Evolutionary conservation across 305 asterid species (phyloP).

Genomic region (Fraxinus velutina): DNA sequence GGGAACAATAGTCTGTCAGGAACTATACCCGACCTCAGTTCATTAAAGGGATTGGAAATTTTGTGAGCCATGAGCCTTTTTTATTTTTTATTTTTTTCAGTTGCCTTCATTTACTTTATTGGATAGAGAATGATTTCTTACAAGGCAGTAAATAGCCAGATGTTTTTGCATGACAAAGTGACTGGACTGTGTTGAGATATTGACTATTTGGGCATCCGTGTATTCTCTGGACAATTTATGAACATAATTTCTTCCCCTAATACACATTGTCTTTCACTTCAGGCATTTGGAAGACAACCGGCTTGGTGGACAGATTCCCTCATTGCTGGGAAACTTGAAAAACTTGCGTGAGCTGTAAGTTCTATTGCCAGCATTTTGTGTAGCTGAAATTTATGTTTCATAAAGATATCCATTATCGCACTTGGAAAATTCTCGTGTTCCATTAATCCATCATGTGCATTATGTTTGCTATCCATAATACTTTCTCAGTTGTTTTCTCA

Average conservation of each 20-base stretch:
- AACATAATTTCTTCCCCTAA: slow-evolving; percentile 3
- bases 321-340: slow-evolving; percentile 53
- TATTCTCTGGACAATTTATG: neutral
- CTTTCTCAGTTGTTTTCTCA: neutral
- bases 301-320: slow-evolving; percentile 60
- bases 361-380: neutral
- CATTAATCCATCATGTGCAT: neutral
- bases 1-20: slow-evolving; percentile 75
- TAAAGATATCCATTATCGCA: neutral
- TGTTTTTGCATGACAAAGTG: neutral
- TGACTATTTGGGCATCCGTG: neutral
- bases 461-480: neutral
- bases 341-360: slow-evolving; percentile 72
- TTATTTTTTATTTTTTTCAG: neutral
- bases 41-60: slow-evolving; percentile 53
- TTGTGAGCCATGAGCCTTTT: slow-evolving; percentile 48
- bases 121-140: neutral
- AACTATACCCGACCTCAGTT: slow-evolving; percentile 64
- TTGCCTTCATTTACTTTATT: neutral
- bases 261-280: slow-evolving; percentile 21
- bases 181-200: neutral
- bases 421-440: neutral
- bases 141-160: neutral
- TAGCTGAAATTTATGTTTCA: neutral
- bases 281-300: slow-evolving; percentile 82